Conservation (phyloP, 257 asterid genomes). For the Galeopsis tetrahit region DNA sequence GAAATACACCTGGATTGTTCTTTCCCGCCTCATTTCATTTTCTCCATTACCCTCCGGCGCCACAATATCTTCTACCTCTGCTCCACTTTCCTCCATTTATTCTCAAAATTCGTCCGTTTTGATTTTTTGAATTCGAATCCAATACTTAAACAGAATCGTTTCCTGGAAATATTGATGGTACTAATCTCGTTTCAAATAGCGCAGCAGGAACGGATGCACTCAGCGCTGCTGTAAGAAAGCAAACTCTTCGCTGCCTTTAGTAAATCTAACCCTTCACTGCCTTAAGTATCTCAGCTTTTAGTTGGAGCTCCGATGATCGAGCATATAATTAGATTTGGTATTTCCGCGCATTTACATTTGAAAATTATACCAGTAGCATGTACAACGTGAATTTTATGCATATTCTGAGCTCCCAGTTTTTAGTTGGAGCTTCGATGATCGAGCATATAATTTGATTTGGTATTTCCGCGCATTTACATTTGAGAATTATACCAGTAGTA, state of each 20-base stretch:
- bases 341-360: constrained; percentile 15
- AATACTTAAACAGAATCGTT: background rate
- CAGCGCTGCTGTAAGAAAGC: constrained; percentile 41
- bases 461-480: background rate
- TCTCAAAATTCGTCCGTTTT: background rate
- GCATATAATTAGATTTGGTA: constrained; percentile 13
- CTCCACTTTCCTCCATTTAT: constrained; percentile 3
- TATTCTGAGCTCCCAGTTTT: constrained; percentile 13
- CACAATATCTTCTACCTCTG: constrained; percentile 12
- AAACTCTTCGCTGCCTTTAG: constrained; percentile 20
- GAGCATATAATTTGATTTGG: too few relatives aligned
- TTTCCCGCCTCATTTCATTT: constrained; percentile 50
- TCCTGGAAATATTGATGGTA: constrained; percentile 12
- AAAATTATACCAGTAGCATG: constrained; percentile 8
- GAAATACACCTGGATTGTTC: constrained; percentile 8
- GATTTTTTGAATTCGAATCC: background rate
- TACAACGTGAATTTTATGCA: constrained; percentile 17
- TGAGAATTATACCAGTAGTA: background rate
- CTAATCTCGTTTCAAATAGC: constrained; percentile 27
- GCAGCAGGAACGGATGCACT: constrained; percentile 14
- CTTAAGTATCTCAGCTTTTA: constrained; percentile 4
- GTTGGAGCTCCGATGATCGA: constrained; percentile 16
- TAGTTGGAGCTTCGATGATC: too few relatives aligned
- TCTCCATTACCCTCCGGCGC: constrained; percentile 21
- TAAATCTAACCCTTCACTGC: background rate